Evolutionary conservation across 2,329 filamentous ascomycete genomes (phyloP).

Genomic region (Aureobasidium melanogenum): DNA sequence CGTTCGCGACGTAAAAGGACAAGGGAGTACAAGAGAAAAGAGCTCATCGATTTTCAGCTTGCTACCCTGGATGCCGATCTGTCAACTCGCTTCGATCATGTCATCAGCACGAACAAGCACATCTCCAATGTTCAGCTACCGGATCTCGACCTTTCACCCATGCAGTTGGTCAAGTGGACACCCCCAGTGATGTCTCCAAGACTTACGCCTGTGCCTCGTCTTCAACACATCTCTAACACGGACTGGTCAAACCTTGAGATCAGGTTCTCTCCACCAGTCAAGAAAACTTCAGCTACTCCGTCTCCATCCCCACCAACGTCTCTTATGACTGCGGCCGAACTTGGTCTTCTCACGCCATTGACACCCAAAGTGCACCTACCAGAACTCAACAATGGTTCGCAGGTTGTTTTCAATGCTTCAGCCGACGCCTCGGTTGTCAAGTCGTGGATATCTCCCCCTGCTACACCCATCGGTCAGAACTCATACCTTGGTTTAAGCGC

Average conservation of each 20-base stretch:
- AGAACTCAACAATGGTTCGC: background rate
- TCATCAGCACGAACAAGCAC: background rate
- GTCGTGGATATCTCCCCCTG: background rate
- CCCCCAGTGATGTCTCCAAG: background rate
- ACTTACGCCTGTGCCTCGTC: background rate
- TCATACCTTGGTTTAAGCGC: too few species aligned
- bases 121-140: background rate
- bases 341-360: background rate
- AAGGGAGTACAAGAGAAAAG: background rate
- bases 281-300: background rate
- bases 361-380: background rate
- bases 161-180: slow-evolving; percentile 1
- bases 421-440: background rate
- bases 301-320: background rate
- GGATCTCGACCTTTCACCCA: background rate
- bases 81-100: background rate
- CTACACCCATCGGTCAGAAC: background rate
- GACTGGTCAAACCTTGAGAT: background rate
- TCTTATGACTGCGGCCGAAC: background rate
- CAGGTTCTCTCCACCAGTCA: background rate
- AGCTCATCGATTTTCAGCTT: background rate
- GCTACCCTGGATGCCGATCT: background rate
- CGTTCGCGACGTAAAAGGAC: background rate
- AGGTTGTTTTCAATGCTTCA: background rate
- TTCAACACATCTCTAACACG: background rate